Base-by-base conservation (phyloP, 1,139 yeast species). In the Candida sp. region DNA sequence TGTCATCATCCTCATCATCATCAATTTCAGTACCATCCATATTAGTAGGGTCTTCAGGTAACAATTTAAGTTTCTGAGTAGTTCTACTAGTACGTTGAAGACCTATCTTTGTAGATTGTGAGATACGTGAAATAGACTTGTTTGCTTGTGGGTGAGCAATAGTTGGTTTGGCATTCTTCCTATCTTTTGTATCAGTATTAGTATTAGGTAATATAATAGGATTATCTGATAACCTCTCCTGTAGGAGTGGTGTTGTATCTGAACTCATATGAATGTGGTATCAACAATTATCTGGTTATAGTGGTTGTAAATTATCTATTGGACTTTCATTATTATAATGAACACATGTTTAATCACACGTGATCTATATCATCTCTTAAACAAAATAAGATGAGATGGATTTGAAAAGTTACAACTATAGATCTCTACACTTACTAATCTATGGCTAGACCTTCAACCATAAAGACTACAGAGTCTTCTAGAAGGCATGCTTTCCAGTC, bases 11-110 rank as follows among this genome's bases (percentile, higher is more conserved):
- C n/a, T n/a, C n/a, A 21, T 50, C 59, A 21, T 52, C 57, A 25
- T 54, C 58, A n/a, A 49, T 49, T 32, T 52, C 53, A 21, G 50
- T 46, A 8, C 43, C 48, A 21, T 57, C 65, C n/a, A 69, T 56
- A 11, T 65, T 55, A 0, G 68, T 64, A 0, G 87, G 84, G 45
- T 87, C 91, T 47, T 89, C 97, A 0, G 98, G 98, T 39, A 91
- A 69, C 27, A 91, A 69, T 59, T 90, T 89, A 49, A 91, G 75
- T 63, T 88, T 91, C 60, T 88, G 97, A 0, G 95, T 81, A 0
- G 95, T 87, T 58, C 93, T 79, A 37, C 96, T 86, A 1, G 95
- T 84, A 58, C 98, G 73, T 58, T 90, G 97, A 4, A 96, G 87
- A 1, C 96, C 96, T 15, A 79, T 69, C 48, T 81, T 75, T 39